A percentile compares a stretch with the other conserved stretches of the same genome.
phyloP scores from a whole-genome alignment of 257 asterid genomes.

The Solanum rostratum region DNA sequence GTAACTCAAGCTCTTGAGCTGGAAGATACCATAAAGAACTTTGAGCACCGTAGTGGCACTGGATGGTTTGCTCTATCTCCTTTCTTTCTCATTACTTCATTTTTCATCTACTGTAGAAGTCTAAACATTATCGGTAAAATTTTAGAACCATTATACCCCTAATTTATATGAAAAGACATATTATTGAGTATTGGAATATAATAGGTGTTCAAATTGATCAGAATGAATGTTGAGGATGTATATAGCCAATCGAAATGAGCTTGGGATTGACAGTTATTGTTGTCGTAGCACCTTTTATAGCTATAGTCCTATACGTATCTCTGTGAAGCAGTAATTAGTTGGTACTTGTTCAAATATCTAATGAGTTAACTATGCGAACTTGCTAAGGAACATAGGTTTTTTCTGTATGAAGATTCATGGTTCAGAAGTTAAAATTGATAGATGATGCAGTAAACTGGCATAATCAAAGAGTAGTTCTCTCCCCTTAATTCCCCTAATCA shows the following conservation, averaged over 20 bases:
- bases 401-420: background rate
- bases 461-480: background rate
- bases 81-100: background rate
- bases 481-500: background rate
- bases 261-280: background rate
- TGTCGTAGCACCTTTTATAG: background rate
- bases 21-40: constrained; percentile 71
- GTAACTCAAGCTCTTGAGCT: constrained; percentile 68
- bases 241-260: background rate
- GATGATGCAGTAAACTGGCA: background rate
- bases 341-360: background rate
- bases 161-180: background rate
- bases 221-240: background rate
- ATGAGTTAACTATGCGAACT: background rate
- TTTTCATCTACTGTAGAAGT: background rate
- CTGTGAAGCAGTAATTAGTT: background rate
- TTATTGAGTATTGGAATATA: background rate
- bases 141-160: background rate
- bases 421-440: background rate
- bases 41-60: constrained; percentile 35
- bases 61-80: constrained; percentile 45
- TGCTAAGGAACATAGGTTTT: background rate
- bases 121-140: background rate
- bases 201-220: background rate
- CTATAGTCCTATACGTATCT: background rate